Conservation (phyloP, 192 early-diverging fungal genomes). For the Coemansia sp. region DNA sequence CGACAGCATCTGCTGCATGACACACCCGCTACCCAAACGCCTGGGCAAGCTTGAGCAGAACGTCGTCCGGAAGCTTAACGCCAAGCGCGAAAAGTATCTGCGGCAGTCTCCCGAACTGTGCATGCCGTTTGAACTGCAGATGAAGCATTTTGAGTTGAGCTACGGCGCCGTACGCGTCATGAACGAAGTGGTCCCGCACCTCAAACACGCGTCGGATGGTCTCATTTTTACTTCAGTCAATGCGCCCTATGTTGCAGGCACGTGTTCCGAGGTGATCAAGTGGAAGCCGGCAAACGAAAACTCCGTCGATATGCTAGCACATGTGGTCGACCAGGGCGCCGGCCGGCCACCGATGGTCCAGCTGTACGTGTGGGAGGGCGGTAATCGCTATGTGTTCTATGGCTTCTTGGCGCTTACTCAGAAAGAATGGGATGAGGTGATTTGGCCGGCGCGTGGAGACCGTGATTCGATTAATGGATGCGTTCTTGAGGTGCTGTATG, state of each 20-base stretch:
- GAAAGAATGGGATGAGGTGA: constrained; percentile 54
- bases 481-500: constrained; percentile 64
- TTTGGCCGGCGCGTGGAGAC: background rate
- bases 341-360: constrained; percentile 43
- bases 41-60: constrained; percentile 66
- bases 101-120: background rate
- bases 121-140: constrained; percentile 37
- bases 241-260: constrained; percentile 64
- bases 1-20: constrained; percentile 56
- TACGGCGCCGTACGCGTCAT: constrained; percentile 63
- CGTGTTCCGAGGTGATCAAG: constrained; percentile 67
- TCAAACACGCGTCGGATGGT: constrained; percentile 71
- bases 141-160: constrained; percentile 67
- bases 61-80: constrained; percentile 60
- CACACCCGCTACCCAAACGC: constrained; percentile 59
- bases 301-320: constrained; percentile 71
- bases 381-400: constrained; percentile 41
- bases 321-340: constrained; percentile 14
- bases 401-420: constrained; percentile 56
- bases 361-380: constrained; percentile 55
- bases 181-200: constrained; percentile 54
- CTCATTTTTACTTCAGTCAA: constrained; percentile 69
- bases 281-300: constrained; percentile 86
- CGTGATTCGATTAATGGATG: constrained; percentile 46
- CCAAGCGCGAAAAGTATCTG: background rate